Base-by-base conservation (phyloP, 805 yeast genomes). In the Suhomyces faveliae region DNA sequence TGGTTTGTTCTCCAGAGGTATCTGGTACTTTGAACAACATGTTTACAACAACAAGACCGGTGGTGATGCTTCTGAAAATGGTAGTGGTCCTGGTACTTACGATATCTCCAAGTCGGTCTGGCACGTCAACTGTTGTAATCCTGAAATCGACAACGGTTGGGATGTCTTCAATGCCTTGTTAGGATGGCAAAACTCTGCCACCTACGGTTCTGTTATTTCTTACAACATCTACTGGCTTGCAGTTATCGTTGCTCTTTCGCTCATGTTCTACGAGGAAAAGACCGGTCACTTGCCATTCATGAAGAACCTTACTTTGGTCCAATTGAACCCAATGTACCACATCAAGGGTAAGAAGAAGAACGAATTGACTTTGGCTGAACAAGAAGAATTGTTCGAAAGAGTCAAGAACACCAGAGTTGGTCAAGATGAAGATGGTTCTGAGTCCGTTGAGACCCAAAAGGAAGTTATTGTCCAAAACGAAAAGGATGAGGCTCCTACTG, bases 251-350 rank as follows among this genome's bases (percentile, higher is more conserved):
- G 50, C 51, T 4, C 42, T 61, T 15, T 23, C 35, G 30, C 48
- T 56, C 44, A 58, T 61, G 63, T 48, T 54, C 44, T 59, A 47
- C 48, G 62, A 61, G 51, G 65, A 61, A 51, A 59, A 51, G 46
- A 43, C 39, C 43, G 65, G 65, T 29, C 65, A 60, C 54, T 58
- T 61, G 55, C 64, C 64, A 12, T 53, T 54, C 47, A 21, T 43
- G 49, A 53, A 50, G 53, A 47, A 39, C 41, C 30, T 58, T 19
- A 56, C 57, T 5, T 43, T 55, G 41, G 76, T 57, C 63, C 64
- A 59, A 58, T 83, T 87, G 68, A 85, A 84, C 70, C 95, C 92
- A 68, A 75, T 83, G 78, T 85, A 83, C 69, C 77, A 83, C 73
- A 66, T 86, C 53, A 87, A 84, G 73, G 76, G 77, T 57, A 83